These are phyloP conservation scores for Geotrichum reessii DNA, from an alignment of 1,139 yeast species.

Conservation along the genomic window DNA sequence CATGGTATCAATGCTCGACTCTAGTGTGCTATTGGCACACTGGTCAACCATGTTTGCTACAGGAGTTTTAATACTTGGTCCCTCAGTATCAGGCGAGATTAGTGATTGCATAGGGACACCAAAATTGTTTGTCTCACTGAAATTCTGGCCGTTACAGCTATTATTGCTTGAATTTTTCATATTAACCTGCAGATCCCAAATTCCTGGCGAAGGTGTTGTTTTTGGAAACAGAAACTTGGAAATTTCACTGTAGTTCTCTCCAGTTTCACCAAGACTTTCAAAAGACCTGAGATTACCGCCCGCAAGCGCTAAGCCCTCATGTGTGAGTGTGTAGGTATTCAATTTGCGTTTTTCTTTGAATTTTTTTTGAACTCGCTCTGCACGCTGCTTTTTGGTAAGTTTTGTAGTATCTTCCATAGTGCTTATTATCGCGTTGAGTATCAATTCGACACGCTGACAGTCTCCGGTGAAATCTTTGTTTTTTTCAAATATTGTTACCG, in stretches of 20 bases:
- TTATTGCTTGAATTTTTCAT: neutral
- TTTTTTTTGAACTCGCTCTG: neutral
- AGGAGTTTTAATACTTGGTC: neutral
- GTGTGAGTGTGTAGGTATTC: neutral
- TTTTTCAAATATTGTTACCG: neutral
- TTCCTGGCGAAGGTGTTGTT: neutral
- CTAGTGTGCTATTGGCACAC: neutral
- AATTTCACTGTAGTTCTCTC: neutral
- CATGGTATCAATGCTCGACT: neutral
- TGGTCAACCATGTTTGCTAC: neutral
- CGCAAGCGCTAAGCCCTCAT: neutral
- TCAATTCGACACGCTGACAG: neutral
- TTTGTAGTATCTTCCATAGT: slow-evolving; percentile 1
- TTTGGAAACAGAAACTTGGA: neutral
- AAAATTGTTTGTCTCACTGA: neutral
- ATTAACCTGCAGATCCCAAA: neutral
- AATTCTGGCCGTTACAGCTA: neutral
- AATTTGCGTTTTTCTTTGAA: neutral
- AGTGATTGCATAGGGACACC: neutral
- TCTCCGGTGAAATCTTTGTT: neutral
- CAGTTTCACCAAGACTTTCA: neutral
- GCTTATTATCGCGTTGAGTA: neutral
- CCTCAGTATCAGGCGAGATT: neutral
- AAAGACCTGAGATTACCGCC: neutral
- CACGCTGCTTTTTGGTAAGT: neutral